Evolutionary conservation across 2,329 filamentous ascomycete species (phyloP).

Genomic region (Cladophialophora carrionii): DNA sequence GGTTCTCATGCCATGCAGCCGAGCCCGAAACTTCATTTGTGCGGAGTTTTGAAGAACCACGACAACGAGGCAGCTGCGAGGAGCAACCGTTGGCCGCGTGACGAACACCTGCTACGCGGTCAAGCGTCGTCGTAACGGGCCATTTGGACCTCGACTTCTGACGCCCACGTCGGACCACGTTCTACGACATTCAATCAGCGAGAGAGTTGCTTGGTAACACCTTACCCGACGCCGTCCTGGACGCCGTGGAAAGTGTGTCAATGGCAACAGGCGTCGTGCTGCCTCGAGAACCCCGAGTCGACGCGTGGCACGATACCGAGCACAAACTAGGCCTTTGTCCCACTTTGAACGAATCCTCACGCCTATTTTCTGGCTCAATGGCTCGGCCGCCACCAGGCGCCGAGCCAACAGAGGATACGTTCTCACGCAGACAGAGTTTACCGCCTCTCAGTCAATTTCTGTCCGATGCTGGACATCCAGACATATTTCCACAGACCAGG

Average conservation of each 20-base stretch:
- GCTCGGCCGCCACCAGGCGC: slow-evolving; percentile 21
- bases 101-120: not conserved
- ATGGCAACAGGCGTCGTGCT: slow-evolving; percentile 31
- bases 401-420: slow-evolving; percentile 10
- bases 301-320: slow-evolving; percentile 26
- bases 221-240: not conserved
- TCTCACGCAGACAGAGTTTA: slow-evolving; percentile 27
- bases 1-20: slow-evolving; percentile 20
- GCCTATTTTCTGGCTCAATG: slow-evolving; percentile 21
- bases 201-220: not conserved
- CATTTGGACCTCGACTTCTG: not conserved
- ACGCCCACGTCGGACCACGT: not conserved
- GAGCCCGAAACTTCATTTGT: slow-evolving; percentile 15
- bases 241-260: slow-evolving; percentile 11
- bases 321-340: slow-evolving; percentile 16
- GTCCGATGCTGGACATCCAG: slow-evolving; percentile 22
- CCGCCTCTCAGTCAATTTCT: slow-evolving; percentile 37
- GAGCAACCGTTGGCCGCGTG: not conserved
- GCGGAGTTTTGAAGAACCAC: slow-evolving; percentile 17
- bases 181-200: not conserved
- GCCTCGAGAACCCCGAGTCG: slow-evolving; percentile 21
- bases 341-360: slow-evolving; percentile 14
- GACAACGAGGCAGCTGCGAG: slow-evolving; percentile 1
- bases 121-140: not conserved
- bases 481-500: slow-evolving; percentile 18